Conservation (phyloP, 1,284 basidiomycete species). For the Coniophora puteana region DNA sequence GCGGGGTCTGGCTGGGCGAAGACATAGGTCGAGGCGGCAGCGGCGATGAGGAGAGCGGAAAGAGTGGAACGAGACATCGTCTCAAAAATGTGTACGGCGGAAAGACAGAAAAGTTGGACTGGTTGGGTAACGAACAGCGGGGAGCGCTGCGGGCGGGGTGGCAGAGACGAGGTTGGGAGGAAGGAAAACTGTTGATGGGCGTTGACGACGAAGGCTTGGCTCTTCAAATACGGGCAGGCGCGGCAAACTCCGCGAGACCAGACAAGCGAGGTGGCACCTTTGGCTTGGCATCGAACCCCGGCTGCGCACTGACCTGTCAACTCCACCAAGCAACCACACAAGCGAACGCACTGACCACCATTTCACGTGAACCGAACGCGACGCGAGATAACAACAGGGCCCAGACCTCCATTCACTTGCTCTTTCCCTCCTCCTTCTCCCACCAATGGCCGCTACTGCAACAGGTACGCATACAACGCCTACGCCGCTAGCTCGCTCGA, state of each 20-base stretch:
- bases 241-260: too few species aligned
- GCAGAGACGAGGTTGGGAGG: not conserved
- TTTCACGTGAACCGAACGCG: too few species aligned
- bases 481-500: not conserved
- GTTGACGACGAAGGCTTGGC: not conserved
- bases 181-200: not conserved
- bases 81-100: slow-evolving; percentile 12
- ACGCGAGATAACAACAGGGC: too few species aligned
- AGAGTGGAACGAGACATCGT: slow-evolving; percentile 43
- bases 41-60: slow-evolving; percentile 35
- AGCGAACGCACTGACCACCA: too few species aligned
- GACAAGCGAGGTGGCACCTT: too few species aligned
- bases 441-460: slow-evolving; percentile 32
- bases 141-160: not conserved
- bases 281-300: not conserved
- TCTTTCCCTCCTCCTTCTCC: slow-evolving; percentile 4
- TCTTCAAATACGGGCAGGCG: slow-evolving; percentile 24
- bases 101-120: slow-evolving; percentile 6
- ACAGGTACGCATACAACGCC: slow-evolving; percentile 25
- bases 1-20: slow-evolving; percentile 34
- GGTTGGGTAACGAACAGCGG: not conserved
- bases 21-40: slow-evolving; percentile 26
- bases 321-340: slow-evolving; percentile 31
- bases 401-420: slow-evolving; percentile 4
- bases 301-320: slow-evolving; percentile 30